Base-by-base conservation (phyloP, 345 rosid genomes). In the Camelina sativa region DNA sequence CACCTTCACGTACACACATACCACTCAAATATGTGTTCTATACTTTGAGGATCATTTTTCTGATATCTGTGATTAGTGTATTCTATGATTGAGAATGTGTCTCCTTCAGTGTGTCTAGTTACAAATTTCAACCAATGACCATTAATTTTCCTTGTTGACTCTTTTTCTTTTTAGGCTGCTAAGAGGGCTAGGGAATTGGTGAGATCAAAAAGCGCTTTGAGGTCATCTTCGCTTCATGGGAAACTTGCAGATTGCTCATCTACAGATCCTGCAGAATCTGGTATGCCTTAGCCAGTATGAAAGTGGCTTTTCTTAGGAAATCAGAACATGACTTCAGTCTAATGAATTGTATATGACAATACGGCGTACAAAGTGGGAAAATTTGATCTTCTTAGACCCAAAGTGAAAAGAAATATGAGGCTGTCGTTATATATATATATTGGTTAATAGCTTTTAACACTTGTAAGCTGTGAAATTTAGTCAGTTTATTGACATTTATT, bases 221-320 rank as follows among this genome's bases (percentile, higher is more conserved):
- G 84, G 83, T 86, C 94, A 63, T 92, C 99, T 37, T 89, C 99
- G 62, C 98, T 95, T 74, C 99, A 98, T 55, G 99, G 99, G 64
- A 95, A 92, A 84, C 84, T 95, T 54, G 91, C 99, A 76, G 99
- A 95, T 82, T 95, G 99, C 79, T 92, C 99, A 22, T 92, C 94
- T 8, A 58, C 94, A 68, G 83, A 86, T 82, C 98, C 99, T 68
- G 96, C 85, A 86, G 98, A 90, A 75, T 85, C 92, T 79, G 99
- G 98, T 95, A 84, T 57, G 44, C 19, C 44, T 37, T 70, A 7
- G 50, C 59, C 47, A 37, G 52, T 76, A 63, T 87, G 80, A 83
- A 82, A 85, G 80, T 87, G 70, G 86, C 93, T 32, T 87, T 88
- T 63, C 11, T 38, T 38, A 38, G 41, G 3, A 38, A 38, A 9